These are phyloP conservation scores for Sanghuangporus baumii DNA, from an alignment of 1,284 basidiomycete species.

Conservation along the genomic window DNA sequence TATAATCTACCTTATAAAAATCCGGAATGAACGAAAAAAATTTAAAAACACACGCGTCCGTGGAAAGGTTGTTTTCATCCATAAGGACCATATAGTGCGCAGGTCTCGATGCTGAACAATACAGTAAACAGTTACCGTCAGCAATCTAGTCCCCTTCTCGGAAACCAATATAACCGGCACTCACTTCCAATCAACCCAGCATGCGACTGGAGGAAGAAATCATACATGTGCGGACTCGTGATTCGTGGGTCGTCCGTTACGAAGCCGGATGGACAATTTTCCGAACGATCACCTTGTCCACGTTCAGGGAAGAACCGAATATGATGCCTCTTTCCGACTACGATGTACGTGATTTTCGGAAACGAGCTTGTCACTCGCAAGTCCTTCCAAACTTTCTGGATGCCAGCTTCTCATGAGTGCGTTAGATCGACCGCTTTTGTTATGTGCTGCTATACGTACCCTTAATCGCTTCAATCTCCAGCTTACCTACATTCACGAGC, in stretches of 20 bases:
- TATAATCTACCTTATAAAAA: neutral
- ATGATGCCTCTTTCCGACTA: conserved; percentile 38
- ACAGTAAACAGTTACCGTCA: neutral
- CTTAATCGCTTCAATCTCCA: conserved; percentile 27
- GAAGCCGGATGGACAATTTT: conserved; percentile 30
- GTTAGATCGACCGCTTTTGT: neutral
- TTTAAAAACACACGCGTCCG: conserved; percentile 9
- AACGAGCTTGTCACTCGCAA: neutral
- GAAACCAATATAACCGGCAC: neutral
- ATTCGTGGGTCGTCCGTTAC: conserved; percentile 26
- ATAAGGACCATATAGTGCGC: conserved; percentile 29
- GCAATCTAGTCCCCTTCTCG: neutral
- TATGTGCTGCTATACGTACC: conserved; percentile 21
- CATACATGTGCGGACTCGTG: conserved; percentile 23
- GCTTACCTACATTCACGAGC: conserved; percentile 25
- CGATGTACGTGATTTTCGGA: conserved; percentile 27
- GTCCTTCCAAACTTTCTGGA: conserved; percentile 4
- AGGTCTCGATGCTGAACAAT: conserved; percentile 20
- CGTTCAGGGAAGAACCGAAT: conserved; percentile 33
- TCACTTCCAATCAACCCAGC: conserved; percentile 36
- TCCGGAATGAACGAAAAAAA: neutral
- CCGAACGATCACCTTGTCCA: conserved; percentile 24
- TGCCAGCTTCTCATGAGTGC: conserved; percentile 5
- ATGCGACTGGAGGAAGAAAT: conserved; percentile 32
- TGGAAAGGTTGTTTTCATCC: conserved; percentile 26